Evolutionary conservation across 202 grass and related monocot species (phyloP), one percentile per base, ranked within the genome.

Genomic region (Bolboschoenoplectus hybrid): DNA sequence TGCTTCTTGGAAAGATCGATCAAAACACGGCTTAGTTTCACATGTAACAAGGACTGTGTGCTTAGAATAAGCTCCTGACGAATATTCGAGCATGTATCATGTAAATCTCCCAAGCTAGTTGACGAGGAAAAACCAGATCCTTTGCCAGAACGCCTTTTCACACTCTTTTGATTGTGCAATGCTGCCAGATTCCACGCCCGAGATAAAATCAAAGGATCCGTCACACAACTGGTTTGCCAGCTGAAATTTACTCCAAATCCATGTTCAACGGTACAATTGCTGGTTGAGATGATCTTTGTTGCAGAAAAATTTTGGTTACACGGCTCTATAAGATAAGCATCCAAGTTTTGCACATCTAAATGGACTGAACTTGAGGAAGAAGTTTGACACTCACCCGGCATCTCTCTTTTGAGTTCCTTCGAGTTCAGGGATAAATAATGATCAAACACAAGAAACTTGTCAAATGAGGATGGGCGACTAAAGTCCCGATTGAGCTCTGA

Each of bases 381-480:
- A 79, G 45, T 80, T 85, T 89, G 44, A 89, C 71, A 67, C 52
- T 91, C 87, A 46, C 56, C 63, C 63, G 65, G 77, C 61, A 71
- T 91, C 86, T 86, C 88, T 69, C 80, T 85, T 93, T 16, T 72
- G 81, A 67, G 82, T 89, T 89, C 88, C 80, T 52, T 81, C 2
- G 58, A 72, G 44, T 92, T 87, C 64, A 90, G 74, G 87, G 63
- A 62, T 74, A 86, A 72, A n/a, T 69, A 85, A 84, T 99, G 97
- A 83, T 99, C 97, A 0, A 99, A 41, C 56, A 91, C 87, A 65
- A 99, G 77, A 72, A 99, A 89, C 85, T 94, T 94, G 88, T 98
- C 91, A 19, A 90, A 85, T 63, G 73, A 70, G 20, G 90, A 88
- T 47, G 91, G 89, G 76, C 36, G 73, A 65, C 84, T 90, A 60